These are phyloP conservation scores for Penicillium nordicum DNA, from an alignment of 2,329 filamentous ascomycete genomes.

Conservation along the genomic window DNA sequence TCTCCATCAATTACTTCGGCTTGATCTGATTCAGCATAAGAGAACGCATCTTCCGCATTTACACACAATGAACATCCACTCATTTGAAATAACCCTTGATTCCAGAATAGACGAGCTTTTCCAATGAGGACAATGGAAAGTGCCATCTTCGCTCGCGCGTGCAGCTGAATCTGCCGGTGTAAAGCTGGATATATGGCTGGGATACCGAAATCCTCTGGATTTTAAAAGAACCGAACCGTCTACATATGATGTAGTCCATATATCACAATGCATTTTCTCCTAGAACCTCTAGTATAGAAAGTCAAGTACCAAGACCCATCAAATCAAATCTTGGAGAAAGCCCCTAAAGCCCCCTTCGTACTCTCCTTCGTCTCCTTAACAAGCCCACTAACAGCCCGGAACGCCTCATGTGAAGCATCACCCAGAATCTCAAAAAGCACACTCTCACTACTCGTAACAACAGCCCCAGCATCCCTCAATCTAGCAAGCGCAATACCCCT, in stretches of 20 bases:
- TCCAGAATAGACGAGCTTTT: background rate
- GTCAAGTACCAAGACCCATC: too few relatives aligned
- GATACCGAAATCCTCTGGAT: background rate
- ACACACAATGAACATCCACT: slow-evolving; percentile 2
- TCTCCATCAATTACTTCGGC: background rate
- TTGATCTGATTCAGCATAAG: slow-evolving; percentile 8
- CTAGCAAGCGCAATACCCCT: slow-evolving; percentile 73
- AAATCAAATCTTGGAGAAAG: slow-evolving; percentile 58
- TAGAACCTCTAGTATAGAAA: background rate
- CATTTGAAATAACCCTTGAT: background rate
- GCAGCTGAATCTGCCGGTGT: slow-evolving; percentile 2
- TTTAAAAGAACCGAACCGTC: background rate
- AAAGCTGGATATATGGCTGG: slow-evolving; percentile 4
- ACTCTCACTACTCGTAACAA: slow-evolving; percentile 83
- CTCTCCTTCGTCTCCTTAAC: slow-evolving; percentile 73
- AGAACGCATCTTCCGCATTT: slow-evolving; percentile 1
- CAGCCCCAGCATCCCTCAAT: slow-evolving; percentile 69
- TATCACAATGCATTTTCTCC: background rate
- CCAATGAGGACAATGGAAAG: background rate
- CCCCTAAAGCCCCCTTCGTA: slow-evolving; percentile 66
- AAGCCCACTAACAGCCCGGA: slow-evolving; percentile 68
- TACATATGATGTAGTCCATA: background rate
- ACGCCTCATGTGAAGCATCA: slow-evolving; percentile 68
- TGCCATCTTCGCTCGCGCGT: slow-evolving; percentile 1
- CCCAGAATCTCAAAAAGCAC: slow-evolving; percentile 86